These are phyloP conservation scores for Termitomyces sp. DNA, from an alignment of 768 basidiomycete species.

Conservation along the genomic window DNA sequence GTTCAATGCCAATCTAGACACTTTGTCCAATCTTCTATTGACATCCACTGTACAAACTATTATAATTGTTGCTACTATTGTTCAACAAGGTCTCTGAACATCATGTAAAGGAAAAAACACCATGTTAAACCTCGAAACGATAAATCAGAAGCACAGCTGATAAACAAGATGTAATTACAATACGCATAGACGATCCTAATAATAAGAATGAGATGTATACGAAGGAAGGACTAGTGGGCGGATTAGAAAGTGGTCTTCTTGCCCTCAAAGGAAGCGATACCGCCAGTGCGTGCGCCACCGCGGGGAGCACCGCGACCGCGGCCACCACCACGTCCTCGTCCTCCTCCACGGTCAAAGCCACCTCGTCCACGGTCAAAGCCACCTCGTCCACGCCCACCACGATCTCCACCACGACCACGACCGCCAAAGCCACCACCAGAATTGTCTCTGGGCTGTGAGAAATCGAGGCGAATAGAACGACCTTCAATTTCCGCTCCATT, in stretches of 20 bases:
- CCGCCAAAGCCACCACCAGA: slow-evolving; percentile 23
- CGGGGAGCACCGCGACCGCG: slow-evolving; percentile 43
- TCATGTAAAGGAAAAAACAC: not conserved
- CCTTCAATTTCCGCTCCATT: slow-evolving; percentile 79
- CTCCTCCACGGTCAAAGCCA: slow-evolving; percentile 37
- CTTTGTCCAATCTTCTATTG: not conserved
- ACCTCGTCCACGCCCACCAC: slow-evolving; percentile 23
- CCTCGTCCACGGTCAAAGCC: slow-evolving; percentile 34
- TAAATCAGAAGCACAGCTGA: slow-evolving; percentile 4
- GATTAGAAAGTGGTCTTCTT: slow-evolving; percentile 62
- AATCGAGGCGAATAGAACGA: slow-evolving; percentile 78
- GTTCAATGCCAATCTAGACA: not conserved
- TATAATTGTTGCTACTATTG: not conserved
- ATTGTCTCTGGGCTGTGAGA: slow-evolving; percentile 72
- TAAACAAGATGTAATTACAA: slow-evolving; percentile 1
- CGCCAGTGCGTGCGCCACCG: slow-evolving; percentile 54
- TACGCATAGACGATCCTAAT: not conserved
- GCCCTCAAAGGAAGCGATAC: slow-evolving; percentile 60
- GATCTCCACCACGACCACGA: slow-evolving; percentile 21
- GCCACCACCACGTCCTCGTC: slow-evolving; percentile 39
- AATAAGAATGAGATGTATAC: not conserved
- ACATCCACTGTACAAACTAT: slow-evolving; percentile 5
- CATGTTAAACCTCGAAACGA: not conserved
- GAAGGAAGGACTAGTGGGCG: not conserved
- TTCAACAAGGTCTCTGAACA: not conserved